phyloP scores from a whole-genome alignment of 2,329 filamentous ascomycete genomes.

The Colletotrichum spaethianum region DNA sequence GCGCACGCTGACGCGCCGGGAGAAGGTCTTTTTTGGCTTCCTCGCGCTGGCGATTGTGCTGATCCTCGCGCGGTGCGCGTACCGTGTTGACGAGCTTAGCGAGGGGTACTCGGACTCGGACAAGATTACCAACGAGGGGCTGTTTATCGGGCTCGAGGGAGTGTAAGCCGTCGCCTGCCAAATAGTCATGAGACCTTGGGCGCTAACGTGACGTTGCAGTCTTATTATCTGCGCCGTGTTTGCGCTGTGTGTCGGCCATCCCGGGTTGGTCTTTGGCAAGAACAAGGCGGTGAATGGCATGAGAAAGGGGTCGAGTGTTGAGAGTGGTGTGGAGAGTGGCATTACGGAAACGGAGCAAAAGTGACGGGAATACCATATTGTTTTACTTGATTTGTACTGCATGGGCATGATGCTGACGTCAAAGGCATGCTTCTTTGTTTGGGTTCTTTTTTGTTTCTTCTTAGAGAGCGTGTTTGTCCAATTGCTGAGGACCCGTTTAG shows the following conservation, averaged over 20 bases:
- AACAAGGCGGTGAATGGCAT: background rate
- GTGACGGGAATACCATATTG: background rate
- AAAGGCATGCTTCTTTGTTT: background rate
- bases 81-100: constrained; percentile 75
- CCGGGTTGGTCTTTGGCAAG: constrained; percentile 55
- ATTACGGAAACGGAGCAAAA: constrained; percentile 8
- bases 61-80: constrained; percentile 74
- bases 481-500: background rate
- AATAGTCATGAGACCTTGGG: too few species aligned
- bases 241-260: constrained; percentile 57
- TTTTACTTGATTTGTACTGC: background rate
- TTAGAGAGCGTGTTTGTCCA: background rate
- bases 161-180: constrained; percentile 51
- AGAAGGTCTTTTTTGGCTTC: constrained; percentile 64
- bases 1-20: constrained; percentile 44
- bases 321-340: constrained; percentile 22
- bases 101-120: constrained; percentile 69
- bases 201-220: constrained; percentile 42
- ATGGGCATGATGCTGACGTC: background rate
- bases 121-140: constrained; percentile 64
- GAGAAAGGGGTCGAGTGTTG: constrained; percentile 35
- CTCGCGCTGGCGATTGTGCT: constrained; percentile 68
- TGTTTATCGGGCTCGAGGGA: constrained; percentile 70
- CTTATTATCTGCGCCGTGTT: constrained; percentile 55
- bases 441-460: background rate